Base-by-base conservation (phyloP, 2,329 filamentous ascomycete genomes). In the Penicillium sp. region DNA sequence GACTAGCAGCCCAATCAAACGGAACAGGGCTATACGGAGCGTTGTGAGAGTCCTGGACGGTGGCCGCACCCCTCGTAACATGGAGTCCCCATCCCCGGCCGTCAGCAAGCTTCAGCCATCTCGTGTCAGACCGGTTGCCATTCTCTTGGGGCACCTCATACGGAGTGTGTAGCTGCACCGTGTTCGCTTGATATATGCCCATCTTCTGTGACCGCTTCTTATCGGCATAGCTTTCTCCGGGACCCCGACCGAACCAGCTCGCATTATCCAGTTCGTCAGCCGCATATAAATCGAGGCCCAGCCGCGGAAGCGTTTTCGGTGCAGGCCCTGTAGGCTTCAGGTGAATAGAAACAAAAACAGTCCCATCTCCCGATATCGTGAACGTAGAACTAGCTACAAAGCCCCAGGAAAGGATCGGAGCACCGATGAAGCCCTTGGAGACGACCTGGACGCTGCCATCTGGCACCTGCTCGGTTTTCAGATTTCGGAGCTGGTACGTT, bases 71-170 rank as follows among this genome's bases (percentile, higher is more conserved):
- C 12, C 46, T 26, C 3, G 23, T 48, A 5, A 26, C 46, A 3
- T 48, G 8, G 46, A 48, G n/a, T 48, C 61, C 56, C 54, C 48
- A 50, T 46, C 64, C 59, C 3, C 59, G 45, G 1, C 21, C 24
- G 42, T 61, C 58, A 12, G 30, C 55, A 14, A 66, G n/a, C n/a
- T 59, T 33, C 14, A 65, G 18, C 64, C 64, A 67, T 5, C 60
- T 26, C 3, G 64, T 65, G 0, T 64, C 63, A 20, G 58, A 56
- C 0, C 64, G 59, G 21, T 67, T 66, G 16, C 65, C 65, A 21
- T 61, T 62, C 42, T 66, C 65, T 47, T 67, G 64, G 0, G 65
- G 65, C 2, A 64, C 61, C 28, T 68, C 65, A n/a, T 68, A 68
- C 1, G 61, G 52, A 0, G 64, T 66, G 14, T 67, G 62, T 3